Base-by-base conservation (phyloP, 1,284 basidiomycete species). In the Peniophora sp. region DNA sequence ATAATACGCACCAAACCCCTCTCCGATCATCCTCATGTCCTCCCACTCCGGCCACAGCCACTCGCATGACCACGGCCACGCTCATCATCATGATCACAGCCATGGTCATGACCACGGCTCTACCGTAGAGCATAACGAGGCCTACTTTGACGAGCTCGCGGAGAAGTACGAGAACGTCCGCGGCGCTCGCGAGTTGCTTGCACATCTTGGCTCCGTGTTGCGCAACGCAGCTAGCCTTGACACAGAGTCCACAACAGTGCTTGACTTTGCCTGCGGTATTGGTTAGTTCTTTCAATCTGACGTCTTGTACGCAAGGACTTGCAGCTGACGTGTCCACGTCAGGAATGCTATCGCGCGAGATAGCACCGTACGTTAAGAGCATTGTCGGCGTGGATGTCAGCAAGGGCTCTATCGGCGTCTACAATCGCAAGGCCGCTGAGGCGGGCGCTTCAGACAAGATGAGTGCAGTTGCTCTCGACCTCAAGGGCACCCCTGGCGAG, bases 241-340 rank as follows among this genome's bases (percentile, higher is more conserved):
- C 53, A 72, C 77, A 49, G 74, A 79, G 3, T 58, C 59, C 12
- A 87, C 85, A 0, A 67, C 63, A 0, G 69, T 84, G 9, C 67
- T 89, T 65, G 86, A 89, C 59, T 89, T 77, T 59, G 86, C 85
- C 1, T 89, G 84, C 59, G 83, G 85, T 14, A 73, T 75, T 46
- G 85, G 85, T 80, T 51, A 44, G 72, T 12, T 32, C 54, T 12
- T 32, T 12, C 10, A 45, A 10, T 41, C 16, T n/a, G 8, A 41
- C 38, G 19, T 6, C n/a, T 41, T 41, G 38, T 20, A 17, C 8
- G 38, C n/a, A 6, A 6, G 12, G 27, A 6, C 27, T 8, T 41
- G 19, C n/a, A 17, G 38, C 19, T 41, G 34, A 36, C 34, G n/a
- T 36, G 5, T 22, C 10, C 17, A 3, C 16, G 2, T n/a, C 48